phyloP scores from a whole-genome alignment of 345 rosid genomes.

The Barbarea vulgaris region DNA sequence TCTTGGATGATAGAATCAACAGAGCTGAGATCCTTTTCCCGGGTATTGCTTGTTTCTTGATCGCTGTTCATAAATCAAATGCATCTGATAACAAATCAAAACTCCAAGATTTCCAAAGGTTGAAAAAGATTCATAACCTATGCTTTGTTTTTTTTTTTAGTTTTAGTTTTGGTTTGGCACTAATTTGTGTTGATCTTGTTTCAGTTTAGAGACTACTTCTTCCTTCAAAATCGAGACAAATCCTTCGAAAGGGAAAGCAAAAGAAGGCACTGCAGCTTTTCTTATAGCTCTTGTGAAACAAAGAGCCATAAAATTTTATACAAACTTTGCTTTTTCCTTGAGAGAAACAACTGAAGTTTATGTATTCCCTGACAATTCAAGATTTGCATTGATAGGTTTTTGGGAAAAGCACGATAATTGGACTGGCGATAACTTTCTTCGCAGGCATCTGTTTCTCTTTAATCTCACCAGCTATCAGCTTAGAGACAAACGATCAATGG shows the following conservation, averaged over 20 bases:
- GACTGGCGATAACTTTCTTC: constrained; percentile 62
- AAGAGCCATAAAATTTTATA: constrained; percentile 69
- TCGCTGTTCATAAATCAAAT: constrained; percentile 81
- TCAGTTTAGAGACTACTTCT: constrained; percentile 47
- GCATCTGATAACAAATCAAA: constrained; percentile 67
- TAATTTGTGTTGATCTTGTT: constrained; percentile 33
- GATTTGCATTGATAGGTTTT: constrained; percentile 53
- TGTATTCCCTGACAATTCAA: not conserved
- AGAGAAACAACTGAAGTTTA: not conserved
- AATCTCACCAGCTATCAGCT: constrained; percentile 85
- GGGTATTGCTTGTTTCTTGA: constrained; percentile 76
- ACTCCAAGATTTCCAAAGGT: constrained; percentile 41
- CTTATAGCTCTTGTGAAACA: constrained; percentile 72
- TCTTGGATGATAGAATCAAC: constrained; percentile 69
- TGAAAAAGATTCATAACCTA: constrained; percentile 21
- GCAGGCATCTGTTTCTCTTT: constrained; percentile 80
- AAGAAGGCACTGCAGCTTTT: constrained; percentile 60
- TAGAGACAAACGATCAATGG: constrained; percentile 90
- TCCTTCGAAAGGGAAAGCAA: constrained; percentile 41
- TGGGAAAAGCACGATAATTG: constrained; percentile 65
- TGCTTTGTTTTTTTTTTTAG: not conserved
- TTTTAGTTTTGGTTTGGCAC: not conserved
- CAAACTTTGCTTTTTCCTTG: not conserved
- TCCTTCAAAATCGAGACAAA: constrained; percentile 22
- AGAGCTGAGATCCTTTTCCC: constrained; percentile 84